Percentiles rank a stretch among this genome's conserved stretches.
phyloP scores from a whole-genome alignment of 2,329 filamentous ascomycete genomes.

The Sclerotinia spermophila region DNA sequence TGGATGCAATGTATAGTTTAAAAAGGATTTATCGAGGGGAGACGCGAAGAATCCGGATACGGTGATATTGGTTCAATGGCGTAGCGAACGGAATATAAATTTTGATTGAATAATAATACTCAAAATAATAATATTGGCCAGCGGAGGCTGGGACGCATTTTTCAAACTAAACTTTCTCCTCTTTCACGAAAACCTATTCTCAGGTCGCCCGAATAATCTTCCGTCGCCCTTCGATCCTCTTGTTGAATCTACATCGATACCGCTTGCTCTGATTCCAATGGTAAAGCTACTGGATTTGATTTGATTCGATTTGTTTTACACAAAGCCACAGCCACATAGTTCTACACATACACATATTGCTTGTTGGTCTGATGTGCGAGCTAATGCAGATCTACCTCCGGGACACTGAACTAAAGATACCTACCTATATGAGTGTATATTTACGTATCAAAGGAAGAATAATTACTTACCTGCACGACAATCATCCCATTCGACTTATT shows the following conservation, averaged over 20 bases:
- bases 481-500: background rate
- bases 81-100: background rate
- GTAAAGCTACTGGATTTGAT: background rate
- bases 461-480: background rate
- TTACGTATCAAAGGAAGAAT: background rate
- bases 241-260: background rate
- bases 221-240: background rate
- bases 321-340: constrained; percentile 2
- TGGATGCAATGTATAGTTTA: background rate
- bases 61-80: background rate
- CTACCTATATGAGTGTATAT: background rate
- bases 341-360: background rate
- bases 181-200: background rate
- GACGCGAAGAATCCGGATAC: background rate
- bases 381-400: background rate
- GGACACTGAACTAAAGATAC: background rate
- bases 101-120: constrained; percentile 6
- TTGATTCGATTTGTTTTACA: constrained; percentile 1
- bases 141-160: background rate
- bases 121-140: background rate
- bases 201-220: constrained; percentile 2
- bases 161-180: background rate
- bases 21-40: background rate
- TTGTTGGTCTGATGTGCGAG: background rate
- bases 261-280: background rate